These are phyloP conservation scores for Silene vulgaris DNA, from an alignment of 179 eudicot genomes.

Conservation along the genomic window DNA sequence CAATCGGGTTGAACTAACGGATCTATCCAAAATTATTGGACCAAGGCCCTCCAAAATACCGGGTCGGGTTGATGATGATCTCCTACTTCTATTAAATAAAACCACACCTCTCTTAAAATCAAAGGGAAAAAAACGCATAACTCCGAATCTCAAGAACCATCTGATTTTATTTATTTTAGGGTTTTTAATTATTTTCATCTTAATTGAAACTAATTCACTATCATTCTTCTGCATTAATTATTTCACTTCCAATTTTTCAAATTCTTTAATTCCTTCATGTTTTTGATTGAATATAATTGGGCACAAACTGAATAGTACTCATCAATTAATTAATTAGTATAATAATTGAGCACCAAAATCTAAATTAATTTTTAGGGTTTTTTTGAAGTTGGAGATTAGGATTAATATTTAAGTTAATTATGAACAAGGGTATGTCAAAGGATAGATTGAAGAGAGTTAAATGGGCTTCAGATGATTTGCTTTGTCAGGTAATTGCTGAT, in stretches of 20 bases:
- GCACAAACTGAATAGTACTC: neutral
- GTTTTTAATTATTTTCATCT: neutral
- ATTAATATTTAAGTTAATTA: slow-evolving; percentile 2
- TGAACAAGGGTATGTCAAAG: slow-evolving; percentile 25
- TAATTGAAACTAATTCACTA: slow-evolving; percentile 9
- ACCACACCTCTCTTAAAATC: neutral
- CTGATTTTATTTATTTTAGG: slow-evolving; percentile 8
- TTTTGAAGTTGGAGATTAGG: slow-evolving; percentile 2
- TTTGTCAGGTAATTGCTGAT: slow-evolving; percentile 33
- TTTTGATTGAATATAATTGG: neutral
- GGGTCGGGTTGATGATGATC: neutral
- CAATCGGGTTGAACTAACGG: too few species aligned
- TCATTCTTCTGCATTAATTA: slow-evolving; percentile 3
- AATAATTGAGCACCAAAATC: neutral
- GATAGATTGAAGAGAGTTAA: slow-evolving; percentile 28
- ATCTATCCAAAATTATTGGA: neutral
- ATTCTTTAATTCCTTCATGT: neutral
- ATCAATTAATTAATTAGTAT: neutral
- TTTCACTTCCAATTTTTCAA: neutral
- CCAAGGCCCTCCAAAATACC: neutral
- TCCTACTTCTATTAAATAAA: neutral
- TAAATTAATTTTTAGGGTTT: slow-evolving; percentile 4
- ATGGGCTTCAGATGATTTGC: slow-evolving; percentile 35
- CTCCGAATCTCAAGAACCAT: slow-evolving; percentile 14
- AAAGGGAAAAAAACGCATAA: slow-evolving; percentile 5